phyloP scores from a whole-genome alignment of 2,329 filamentous ascomycete genomes.

The Epichloe amarillans region DNA sequence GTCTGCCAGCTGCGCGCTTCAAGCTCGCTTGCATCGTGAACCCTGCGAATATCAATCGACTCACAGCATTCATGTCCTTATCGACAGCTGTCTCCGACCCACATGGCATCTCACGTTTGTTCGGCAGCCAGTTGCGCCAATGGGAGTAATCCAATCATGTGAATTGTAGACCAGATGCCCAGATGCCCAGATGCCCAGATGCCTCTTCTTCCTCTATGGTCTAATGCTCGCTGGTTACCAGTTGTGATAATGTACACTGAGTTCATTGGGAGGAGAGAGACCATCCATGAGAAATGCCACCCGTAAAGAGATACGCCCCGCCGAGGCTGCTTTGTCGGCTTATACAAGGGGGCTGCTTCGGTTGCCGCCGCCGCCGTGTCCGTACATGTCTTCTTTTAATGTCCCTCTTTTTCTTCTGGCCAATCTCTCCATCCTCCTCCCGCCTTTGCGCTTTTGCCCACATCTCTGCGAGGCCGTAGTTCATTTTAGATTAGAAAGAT shows the following conservation, averaged over 20 bases:
- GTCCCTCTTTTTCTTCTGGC: conserved; percentile 6
- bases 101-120: background rate
- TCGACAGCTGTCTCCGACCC: background rate
- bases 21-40: background rate
- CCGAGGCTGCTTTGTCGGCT: conserved; percentile 16
- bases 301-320: conserved; percentile 6
- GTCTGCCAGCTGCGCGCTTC: background rate
- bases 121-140: background rate
- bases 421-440: background rate
- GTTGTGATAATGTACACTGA: conserved; percentile 39
- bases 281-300: conserved; percentile 18
- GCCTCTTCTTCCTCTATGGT: conserved; percentile 24
- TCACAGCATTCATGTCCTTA: background rate
- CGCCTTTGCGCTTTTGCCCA: conserved; percentile 3
- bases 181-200: conserved; percentile 11
- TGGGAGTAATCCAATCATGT: conserved; percentile 6
- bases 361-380: background rate
- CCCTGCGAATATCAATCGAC: background rate
- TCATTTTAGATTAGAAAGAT: background rate
- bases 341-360: conserved; percentile 14
- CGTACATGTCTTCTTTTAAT: conserved; percentile 1
- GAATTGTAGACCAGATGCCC: conserved; percentile 17
- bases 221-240: conserved; percentile 32
- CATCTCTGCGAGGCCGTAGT: conserved; percentile 1
- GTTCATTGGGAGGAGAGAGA: conserved; percentile 36